phyloP scores from a whole-genome alignment of 192 early-diverging fungal species.

The Entophlyctis luteolus region DNA sequence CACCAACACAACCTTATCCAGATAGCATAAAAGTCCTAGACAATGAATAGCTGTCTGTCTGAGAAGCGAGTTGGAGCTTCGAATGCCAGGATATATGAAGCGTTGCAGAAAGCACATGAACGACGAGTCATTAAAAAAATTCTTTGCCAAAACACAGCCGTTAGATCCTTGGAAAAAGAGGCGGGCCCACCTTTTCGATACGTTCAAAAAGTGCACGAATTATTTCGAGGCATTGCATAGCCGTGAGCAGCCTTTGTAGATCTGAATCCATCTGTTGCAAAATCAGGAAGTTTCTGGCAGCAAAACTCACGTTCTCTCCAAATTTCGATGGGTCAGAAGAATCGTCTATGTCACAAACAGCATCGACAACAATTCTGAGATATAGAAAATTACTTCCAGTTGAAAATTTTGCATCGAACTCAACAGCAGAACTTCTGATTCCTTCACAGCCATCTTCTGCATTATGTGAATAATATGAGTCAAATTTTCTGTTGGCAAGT shows the following conservation, averaged over 20 bases:
- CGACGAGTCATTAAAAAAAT: background rate
- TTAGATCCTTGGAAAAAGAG: background rate
- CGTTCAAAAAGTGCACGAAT: conserved; percentile 17
- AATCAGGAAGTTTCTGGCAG: background rate
- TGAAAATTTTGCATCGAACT: background rate
- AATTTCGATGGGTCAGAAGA: background rate
- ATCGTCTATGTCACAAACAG: conserved; percentile 7
- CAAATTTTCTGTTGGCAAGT: conserved; percentile 74
- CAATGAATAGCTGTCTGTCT: conserved; percentile 79
- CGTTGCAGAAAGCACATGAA: conserved; percentile 15
- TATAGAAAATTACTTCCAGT: too few relatives aligned
- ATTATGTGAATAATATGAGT: conserved; percentile 73
- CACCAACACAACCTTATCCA: conserved; percentile 58
- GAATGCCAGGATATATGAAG: conserved; percentile 14
- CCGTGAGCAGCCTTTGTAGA: background rate
- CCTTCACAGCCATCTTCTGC: conserved; percentile 69
- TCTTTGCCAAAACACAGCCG: background rate
- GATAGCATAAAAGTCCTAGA: conserved; percentile 70
- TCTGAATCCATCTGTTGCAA: background rate
- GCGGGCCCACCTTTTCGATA: background rate
- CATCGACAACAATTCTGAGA: conserved; percentile 11
- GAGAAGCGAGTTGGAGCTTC: conserved; percentile 30
- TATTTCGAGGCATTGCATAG: conserved; percentile 21
- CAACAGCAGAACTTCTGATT: conserved; percentile 66
- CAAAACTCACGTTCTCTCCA: background rate